These are phyloP conservation scores for Paramecium biaurelia DNA, from an alignment of 73 alveolate genomes.

Conservation along the genomic window DNA sequence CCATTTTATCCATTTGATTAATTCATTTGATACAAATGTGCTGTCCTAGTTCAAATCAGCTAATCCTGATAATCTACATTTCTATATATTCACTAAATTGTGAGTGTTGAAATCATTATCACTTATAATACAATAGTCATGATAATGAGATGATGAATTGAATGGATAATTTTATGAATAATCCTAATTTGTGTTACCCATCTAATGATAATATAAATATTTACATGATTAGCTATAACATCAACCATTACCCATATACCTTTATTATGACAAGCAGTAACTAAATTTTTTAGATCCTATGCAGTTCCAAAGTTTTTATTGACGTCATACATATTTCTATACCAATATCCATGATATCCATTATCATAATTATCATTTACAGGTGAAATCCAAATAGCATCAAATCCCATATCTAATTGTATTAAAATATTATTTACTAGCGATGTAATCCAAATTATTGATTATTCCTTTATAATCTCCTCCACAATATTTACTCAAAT, in stretches of 20 bases:
- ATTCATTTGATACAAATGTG: conserved; percentile 76
- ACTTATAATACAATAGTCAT: conserved; percentile 77
- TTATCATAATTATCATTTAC: conserved; percentile 81
- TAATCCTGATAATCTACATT: conserved; percentile 92
- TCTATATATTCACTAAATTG: conserved; percentile 73
- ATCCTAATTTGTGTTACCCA: conserved; percentile 71
- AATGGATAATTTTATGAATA: conserved; percentile 84
- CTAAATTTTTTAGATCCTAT: conserved; percentile 77
- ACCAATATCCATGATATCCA: conserved; percentile 95
- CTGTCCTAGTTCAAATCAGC: conserved; percentile 92
- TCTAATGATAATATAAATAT: conserved; percentile 50
- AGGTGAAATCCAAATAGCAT: conserved; percentile 99
- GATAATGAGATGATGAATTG: conserved; percentile 86
- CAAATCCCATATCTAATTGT: conserved; percentile 79
- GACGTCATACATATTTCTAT: conserved; percentile 77
- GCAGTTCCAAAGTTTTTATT: conserved; percentile 94
- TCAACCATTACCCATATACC: conserved; percentile 98
- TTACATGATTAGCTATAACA: conserved; percentile 97
- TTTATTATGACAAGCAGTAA: conserved; percentile 83
- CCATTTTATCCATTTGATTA: conserved; percentile 84
- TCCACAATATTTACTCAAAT: conserved; percentile 92
- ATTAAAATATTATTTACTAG: conserved; percentile 64
- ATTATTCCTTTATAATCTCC: conserved; percentile 92
- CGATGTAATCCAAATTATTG: conserved; percentile 86
- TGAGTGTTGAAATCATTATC: conserved; percentile 58